Conservation (phyloP, 257 asterid species). For the Solanum chmielewskii region DNA sequence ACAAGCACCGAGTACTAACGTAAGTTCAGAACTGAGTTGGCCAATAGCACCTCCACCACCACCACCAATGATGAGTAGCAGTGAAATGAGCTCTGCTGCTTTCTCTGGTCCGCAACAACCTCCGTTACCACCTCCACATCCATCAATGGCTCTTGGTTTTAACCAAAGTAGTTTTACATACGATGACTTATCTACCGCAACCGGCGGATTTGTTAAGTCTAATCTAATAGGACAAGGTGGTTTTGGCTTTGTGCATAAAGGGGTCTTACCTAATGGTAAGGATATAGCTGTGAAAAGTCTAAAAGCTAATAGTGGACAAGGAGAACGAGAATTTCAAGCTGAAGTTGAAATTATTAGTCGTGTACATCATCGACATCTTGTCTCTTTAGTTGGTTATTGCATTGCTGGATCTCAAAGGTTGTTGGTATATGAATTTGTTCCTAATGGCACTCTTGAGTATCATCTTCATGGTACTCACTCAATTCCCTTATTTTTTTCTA, state of each 20-base stretch:
- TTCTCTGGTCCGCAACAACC: slow-evolving; percentile 44
- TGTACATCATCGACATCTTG: slow-evolving; percentile 55
- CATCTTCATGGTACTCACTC: slow-evolving; percentile 38
- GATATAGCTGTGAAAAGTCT: slow-evolving; percentile 47
- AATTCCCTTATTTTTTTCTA: not conserved
- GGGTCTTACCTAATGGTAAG: slow-evolving; percentile 44
- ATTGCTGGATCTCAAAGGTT: slow-evolving; percentile 42
- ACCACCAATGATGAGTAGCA: slow-evolving; percentile 55
- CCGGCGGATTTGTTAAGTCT: slow-evolving; percentile 18
- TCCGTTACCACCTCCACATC: slow-evolving; percentile 40
- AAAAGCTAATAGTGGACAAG: slow-evolving; percentile 51
- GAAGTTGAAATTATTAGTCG: slow-evolving; percentile 58
- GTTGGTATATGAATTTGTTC: slow-evolving; percentile 52
- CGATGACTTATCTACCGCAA: slow-evolving; percentile 38
- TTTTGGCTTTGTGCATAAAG: slow-evolving; percentile 49
- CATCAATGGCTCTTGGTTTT: slow-evolving; percentile 24
- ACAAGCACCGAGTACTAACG: slow-evolving; percentile 26
- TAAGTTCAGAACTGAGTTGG: slow-evolving; percentile 69
- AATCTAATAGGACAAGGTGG: slow-evolving; percentile 58
- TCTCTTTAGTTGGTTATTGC: slow-evolving; percentile 54
- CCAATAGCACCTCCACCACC: slow-evolving; percentile 73
- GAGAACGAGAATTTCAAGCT: slow-evolving; percentile 59
- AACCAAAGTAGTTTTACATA: slow-evolving; percentile 41
- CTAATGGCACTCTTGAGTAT: slow-evolving; percentile 38
- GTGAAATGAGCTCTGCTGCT: slow-evolving; percentile 50